A percentile compares a stretch with the other conserved stretches of the same genome.
Conservation (phyloP, 1,284 basidiomycete species). For the Fomitopsis pinicola region DNA sequence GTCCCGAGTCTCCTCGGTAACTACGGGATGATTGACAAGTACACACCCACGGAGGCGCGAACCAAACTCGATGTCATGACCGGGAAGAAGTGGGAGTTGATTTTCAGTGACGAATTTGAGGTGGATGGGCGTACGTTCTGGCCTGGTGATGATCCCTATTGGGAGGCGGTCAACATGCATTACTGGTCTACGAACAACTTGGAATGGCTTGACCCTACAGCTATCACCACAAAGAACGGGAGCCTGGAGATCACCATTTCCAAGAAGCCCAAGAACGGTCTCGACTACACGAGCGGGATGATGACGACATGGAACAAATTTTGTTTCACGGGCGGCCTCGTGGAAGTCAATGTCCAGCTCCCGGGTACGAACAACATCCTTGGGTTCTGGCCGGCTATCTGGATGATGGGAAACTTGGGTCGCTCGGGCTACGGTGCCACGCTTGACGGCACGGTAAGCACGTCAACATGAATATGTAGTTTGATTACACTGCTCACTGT, state of each 20-base stretch:
- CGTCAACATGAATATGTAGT: neutral
- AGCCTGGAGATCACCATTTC: conserved; percentile 77
- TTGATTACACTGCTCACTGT: neutral
- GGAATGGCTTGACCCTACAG: conserved; percentile 77
- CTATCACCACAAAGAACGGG: conserved; percentile 77
- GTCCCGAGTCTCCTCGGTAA: conserved; percentile 57
- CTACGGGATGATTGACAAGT: conserved; percentile 71
- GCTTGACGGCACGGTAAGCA: conserved; percentile 45
- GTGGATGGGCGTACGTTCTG: conserved; percentile 79
- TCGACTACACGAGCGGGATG: conserved; percentile 74
- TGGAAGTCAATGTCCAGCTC: conserved; percentile 72
- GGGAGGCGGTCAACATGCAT: conserved; percentile 69
- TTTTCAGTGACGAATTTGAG: conserved; percentile 92
- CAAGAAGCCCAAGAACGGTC: conserved; percentile 60
- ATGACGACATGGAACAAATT: conserved; percentile 87
- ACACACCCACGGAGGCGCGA: conserved; percentile 64
- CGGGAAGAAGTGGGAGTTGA: conserved; percentile 51
- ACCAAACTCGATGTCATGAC: conserved; percentile 57
- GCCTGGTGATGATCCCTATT: conserved; percentile 56
- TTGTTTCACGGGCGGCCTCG: conserved; percentile 86
- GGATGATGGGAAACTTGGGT: conserved; percentile 55
- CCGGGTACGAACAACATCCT: conserved; percentile 64
- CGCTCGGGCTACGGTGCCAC: conserved; percentile 59
- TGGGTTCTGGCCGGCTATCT: conserved; percentile 54
- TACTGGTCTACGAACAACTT: conserved; percentile 62